A percentile compares a stretch with the other conserved stretches of the same genome.
These are phyloP conservation scores for Cicer arietinum DNA, from an alignment of 306 rosid species.

Conservation along the genomic window DNA sequence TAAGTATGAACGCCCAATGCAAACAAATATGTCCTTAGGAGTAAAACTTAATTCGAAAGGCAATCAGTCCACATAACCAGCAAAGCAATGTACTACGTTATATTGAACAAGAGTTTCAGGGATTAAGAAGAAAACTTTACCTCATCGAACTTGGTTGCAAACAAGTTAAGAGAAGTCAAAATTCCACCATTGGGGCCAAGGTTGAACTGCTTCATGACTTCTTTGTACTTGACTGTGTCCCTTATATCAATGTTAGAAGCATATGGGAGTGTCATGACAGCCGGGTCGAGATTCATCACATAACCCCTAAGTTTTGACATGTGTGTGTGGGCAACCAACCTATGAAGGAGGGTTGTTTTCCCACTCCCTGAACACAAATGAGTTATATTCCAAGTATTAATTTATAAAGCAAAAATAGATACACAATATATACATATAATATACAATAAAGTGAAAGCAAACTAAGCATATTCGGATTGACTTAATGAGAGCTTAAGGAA, in stretches of 20 bases:
- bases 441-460: no score
- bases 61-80: conserved; percentile 2
- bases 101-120: background rate
- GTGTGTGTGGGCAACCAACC: conserved; percentile 76
- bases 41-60: conserved; percentile 6
- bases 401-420: conserved; percentile 3
- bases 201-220: conserved; percentile 94
- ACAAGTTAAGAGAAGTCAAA: conserved; percentile 91
- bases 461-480: no score
- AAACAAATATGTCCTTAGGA: background rate
- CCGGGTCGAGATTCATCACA: conserved; percentile 90
- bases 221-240: conserved; percentile 92
- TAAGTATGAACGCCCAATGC: background rate
- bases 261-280: conserved; percentile 85
- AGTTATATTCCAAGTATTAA: conserved; percentile 15
- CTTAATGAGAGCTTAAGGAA: no score
- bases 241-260: conserved; percentile 87
- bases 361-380: conserved; percentile 74
- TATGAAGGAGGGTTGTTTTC: conserved; percentile 80
- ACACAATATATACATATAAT: background rate
- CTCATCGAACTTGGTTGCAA: conserved; percentile 97
- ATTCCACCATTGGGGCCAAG: conserved; percentile 99
- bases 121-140: conserved; percentile 48
- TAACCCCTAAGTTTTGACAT: conserved; percentile 67
- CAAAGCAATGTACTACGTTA: background rate